phyloP scores from a whole-genome alignment of 2,329 filamentous ascomycete genomes.

The Diplodia sapinea region DNA sequence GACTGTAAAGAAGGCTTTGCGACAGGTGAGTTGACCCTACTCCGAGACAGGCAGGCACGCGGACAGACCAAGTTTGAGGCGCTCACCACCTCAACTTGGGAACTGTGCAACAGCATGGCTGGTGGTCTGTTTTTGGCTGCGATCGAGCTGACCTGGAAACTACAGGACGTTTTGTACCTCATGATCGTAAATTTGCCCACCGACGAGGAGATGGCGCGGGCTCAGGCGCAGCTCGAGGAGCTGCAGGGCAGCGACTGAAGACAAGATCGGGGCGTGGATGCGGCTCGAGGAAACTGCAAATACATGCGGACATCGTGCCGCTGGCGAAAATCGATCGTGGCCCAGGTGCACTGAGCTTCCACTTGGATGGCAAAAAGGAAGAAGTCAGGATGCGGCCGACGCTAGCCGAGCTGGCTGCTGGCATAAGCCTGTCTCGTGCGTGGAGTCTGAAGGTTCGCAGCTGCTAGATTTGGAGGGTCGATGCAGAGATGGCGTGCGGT shows the following conservation, averaged over 20 bases:
- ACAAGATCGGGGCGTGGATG: too few relatives aligned
- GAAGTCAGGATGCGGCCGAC: background rate
- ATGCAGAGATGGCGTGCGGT: background rate
- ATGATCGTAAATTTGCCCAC: conserved; percentile 39
- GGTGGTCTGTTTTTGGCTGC: background rate
- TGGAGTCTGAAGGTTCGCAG: background rate
- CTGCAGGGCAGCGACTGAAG: background rate
- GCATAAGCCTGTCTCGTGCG: background rate
- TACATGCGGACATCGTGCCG: too few relatives aligned
- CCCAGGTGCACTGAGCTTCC: conserved; percentile 7
- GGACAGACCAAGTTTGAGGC: background rate
- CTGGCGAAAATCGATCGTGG: too few relatives aligned
- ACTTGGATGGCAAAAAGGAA: background rate
- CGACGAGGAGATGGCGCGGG: conserved; percentile 35
- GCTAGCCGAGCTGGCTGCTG: conserved; percentile 5
- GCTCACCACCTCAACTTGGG: background rate
- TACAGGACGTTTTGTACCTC: conserved; percentile 37
- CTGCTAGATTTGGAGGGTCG: conserved; percentile 13
- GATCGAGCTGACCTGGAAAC: background rate
- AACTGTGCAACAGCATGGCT: too few relatives aligned
- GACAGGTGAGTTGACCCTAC: conserved; percentile 7
- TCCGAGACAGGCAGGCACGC: background rate
- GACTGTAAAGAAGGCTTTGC: conserved; percentile 18
- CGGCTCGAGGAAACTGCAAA: too few relatives aligned
- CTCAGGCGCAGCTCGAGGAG: conserved; percentile 12